Conservation (phyloP, 257 asterid genomes). For the Euphrasia confusa region DNA sequence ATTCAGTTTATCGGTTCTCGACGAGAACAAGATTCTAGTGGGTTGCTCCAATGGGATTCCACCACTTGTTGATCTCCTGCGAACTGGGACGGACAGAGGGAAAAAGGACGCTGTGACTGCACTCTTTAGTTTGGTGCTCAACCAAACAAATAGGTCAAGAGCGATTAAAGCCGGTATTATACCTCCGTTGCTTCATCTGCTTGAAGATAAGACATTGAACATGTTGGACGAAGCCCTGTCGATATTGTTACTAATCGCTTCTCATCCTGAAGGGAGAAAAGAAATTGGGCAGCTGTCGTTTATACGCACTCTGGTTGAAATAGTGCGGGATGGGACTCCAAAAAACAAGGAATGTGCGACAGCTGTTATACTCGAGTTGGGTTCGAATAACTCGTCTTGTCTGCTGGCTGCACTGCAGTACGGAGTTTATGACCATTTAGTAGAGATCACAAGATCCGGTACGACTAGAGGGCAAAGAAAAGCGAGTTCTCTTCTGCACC, state of each 20-base stretch:
- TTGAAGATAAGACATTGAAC: slow-evolving; percentile 40
- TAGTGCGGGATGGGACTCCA: slow-evolving; percentile 47
- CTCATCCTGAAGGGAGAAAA: slow-evolving; percentile 49
- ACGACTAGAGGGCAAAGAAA: slow-evolving; percentile 52
- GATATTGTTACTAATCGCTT: slow-evolving; percentile 39
- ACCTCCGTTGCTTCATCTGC: slow-evolving; percentile 41
- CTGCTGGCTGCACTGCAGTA: slow-evolving; percentile 47
- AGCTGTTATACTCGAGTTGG: slow-evolving; percentile 53
- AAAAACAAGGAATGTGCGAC: slow-evolving; percentile 56
- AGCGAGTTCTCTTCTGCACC: slow-evolving; percentile 47
- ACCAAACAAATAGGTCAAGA: slow-evolving; percentile 45
- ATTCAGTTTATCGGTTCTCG: slow-evolving; percentile 53
- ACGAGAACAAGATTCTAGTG: slow-evolving; percentile 51
- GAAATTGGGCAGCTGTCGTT: slow-evolving; percentile 41
- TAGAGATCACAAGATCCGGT: slow-evolving; percentile 47
- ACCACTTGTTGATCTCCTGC: slow-evolving; percentile 43
- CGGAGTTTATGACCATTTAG: slow-evolving; percentile 45
- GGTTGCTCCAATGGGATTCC: slow-evolving; percentile 52
- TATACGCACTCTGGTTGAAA: slow-evolving; percentile 40
- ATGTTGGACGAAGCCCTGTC: slow-evolving; percentile 64
- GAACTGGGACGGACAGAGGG: slow-evolving; percentile 50
- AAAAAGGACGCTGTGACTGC: slow-evolving; percentile 61
- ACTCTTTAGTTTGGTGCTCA: slow-evolving; percentile 46
- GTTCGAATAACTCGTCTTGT: slow-evolving; percentile 41
- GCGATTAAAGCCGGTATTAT: slow-evolving; percentile 54